Evolutionary conservation across 2,329 filamentous ascomycete genomes (phyloP), one percentile per base, ranked within the genome.

Genomic region (Nemania abortiva): DNA sequence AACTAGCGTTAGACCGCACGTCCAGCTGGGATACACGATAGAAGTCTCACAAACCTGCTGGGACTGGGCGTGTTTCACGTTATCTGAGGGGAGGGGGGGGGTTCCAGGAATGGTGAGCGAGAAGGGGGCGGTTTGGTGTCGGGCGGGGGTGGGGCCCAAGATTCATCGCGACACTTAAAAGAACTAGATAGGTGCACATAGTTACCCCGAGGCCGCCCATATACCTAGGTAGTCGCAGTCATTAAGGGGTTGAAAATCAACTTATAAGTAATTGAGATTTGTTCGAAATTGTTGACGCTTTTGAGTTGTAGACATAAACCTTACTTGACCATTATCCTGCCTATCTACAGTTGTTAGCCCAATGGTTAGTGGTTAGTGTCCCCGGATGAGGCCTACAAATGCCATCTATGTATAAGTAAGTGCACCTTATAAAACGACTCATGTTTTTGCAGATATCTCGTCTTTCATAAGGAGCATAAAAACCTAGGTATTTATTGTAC

Each of bases 41-140:
- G n/a, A 29, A 13, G 37, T 45, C 37, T 57, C 55, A 57, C 37
- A 20, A n/a, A 57, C 11, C 15, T 27, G 31, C 45, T 50, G n/a
- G 56, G 18, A 22, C 29, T 20, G 11, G 47, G 18, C 58, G 20
- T 31, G 58, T 47, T 53, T 53, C 42, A 29, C 31, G 4, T 53
- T 15, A 61, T 54, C 37, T 52, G 10, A 59, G 18, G 42, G 24
- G 13, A 9, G 11, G 9, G 6, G 39, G 11, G 37, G 37, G 37
- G 37, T 42, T 42, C 42, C 42, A 15, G 18, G 18, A 47, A n/a
- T 5, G 31, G 31, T n/a, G n/a, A n/a, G n/a, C n/a, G 31, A 34
- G 31, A 34, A 34, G 31, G 31, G 31, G 4, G 55, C 11, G 9
- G 37, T 13, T 42, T 42, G 10, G 4, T 10, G 39, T 47, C n/a